Conservation (phyloP, 495 filamentous ascomycete genomes). For the Astrocystis sublimbata region DNA sequence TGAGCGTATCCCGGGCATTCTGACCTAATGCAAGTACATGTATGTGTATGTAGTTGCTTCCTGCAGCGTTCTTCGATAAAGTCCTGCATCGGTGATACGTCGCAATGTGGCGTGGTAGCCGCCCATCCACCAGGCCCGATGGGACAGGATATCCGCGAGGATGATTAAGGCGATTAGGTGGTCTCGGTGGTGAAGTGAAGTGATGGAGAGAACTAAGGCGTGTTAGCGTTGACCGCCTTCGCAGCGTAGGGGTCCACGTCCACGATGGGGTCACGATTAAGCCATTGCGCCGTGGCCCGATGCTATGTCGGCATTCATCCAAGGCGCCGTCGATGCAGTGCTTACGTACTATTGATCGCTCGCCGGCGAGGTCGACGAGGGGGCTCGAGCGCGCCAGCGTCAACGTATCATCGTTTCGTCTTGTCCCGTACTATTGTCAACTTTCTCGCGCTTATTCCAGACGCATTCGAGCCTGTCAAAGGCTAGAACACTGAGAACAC, state of each 20-base stretch:
- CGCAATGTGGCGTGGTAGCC: not conserved
- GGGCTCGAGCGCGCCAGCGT: slow-evolving; percentile 1
- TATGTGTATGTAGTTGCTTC: too few species aligned
- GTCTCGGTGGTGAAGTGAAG: not conserved
- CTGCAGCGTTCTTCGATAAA: not conserved
- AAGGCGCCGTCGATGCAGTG: slow-evolving; percentile 6
- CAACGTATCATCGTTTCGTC: not conserved
- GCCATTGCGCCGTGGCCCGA: not conserved
- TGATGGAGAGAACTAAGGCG: not conserved
- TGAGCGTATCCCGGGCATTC: not conserved
- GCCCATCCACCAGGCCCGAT: not conserved
- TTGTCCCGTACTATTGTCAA: not conserved
- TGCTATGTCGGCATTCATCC: slow-evolving; percentile 3
- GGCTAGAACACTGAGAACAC: not conserved
- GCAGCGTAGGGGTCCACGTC: not conserved
- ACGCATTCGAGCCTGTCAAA: not conserved
- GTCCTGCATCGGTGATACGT: not conserved
- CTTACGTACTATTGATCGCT: slow-evolving; percentile 3
- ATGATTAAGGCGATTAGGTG: not conserved
- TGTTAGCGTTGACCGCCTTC: slow-evolving; percentile 4
- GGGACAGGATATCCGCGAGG: not conserved
- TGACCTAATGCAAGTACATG: not conserved
- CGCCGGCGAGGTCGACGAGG: not conserved
- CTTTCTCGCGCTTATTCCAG: not conserved
- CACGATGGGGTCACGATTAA: too few species aligned